Conservation (phyloP, 176 grass and related monocot species). For the Secale cereale region DNA sequence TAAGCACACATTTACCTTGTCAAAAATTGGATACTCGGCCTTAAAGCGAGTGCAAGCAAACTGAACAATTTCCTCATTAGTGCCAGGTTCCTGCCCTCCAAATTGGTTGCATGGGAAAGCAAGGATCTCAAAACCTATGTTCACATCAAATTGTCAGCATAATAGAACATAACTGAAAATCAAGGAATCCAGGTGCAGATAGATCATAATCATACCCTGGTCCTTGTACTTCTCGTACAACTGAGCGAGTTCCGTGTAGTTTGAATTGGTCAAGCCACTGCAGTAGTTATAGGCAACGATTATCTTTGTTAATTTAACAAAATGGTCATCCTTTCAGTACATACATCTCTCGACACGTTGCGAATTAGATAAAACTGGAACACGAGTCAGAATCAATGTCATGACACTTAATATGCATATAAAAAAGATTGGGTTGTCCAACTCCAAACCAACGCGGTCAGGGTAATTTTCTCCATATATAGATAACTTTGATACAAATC, state of each 20-base stretch:
- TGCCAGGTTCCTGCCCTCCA: slow-evolving; percentile 78
- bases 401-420: slow-evolving; percentile 18
- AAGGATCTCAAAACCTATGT: slow-evolving; percentile 81
- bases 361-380: not conserved
- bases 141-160: slow-evolving; percentile 18
- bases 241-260: slow-evolving; percentile 64
- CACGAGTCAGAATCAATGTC: not conserved
- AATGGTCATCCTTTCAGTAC: not conserved
- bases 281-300: slow-evolving; percentile 9
- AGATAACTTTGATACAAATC: not conserved
- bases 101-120: slow-evolving; percentile 98
- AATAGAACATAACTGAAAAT: not conserved
- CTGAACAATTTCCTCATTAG: slow-evolving; percentile 77
- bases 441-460: not conserved
- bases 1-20: slow-evolving; percentile 55
- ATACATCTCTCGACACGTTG: not conserved
- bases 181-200: not conserved
- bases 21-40: slow-evolving; percentile 80
- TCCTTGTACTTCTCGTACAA: slow-evolving; percentile 72
- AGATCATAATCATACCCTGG: slow-evolving; percentile 42
- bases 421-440: not conserved
- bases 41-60: slow-evolving; percentile 93
- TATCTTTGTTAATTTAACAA: slow-evolving; percentile 8
- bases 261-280: slow-evolving; percentile 79
- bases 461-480: not conserved